These are phyloP conservation scores for Escovopsis sp. DNA, from an alignment of 2,329 filamentous ascomycete species.

Conservation along the genomic window DNA sequence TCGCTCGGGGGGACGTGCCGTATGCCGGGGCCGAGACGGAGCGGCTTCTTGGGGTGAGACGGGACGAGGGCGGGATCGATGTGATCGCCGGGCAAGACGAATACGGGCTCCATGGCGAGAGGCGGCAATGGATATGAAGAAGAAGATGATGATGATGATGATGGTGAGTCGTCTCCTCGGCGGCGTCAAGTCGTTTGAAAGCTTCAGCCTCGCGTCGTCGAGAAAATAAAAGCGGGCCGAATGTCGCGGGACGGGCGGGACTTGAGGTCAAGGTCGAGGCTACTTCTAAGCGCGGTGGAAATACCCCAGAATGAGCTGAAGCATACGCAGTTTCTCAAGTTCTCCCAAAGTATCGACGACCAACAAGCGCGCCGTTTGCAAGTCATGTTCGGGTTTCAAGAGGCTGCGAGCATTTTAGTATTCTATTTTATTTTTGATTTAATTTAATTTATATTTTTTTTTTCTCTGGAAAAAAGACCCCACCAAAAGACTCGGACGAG, in stretches of 20 bases:
- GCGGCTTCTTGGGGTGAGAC: constrained; percentile 49
- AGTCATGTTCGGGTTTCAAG: too few species aligned
- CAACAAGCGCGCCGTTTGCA: too few species aligned
- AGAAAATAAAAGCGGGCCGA: too few species aligned
- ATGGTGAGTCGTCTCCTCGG: neutral
- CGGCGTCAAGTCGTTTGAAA: neutral
- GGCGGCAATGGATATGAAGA: constrained; percentile 29
- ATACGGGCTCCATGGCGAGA: constrained; percentile 31
- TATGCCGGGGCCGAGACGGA: constrained; percentile 74
- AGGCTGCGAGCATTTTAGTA: too few species aligned
- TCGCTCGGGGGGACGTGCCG: constrained; percentile 66
- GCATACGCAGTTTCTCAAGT: too few species aligned
- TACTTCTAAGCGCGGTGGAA: too few species aligned
- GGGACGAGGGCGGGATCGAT: constrained; percentile 55
- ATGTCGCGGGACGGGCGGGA: too few species aligned
- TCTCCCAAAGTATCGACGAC: too few species aligned
- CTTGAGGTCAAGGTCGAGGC: too few species aligned
- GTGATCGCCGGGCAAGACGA: constrained; percentile 71
- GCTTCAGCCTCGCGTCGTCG: neutral
- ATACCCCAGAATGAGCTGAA: too few species aligned
- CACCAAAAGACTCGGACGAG: too few species aligned
- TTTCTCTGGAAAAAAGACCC: neutral
- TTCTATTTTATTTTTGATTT: too few species aligned
- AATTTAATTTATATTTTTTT: neutral
- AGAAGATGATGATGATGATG: neutral